Base-by-base conservation (phyloP, 1,284 basidiomycete genomes). In the Papiliotrema flavescens region DNA sequence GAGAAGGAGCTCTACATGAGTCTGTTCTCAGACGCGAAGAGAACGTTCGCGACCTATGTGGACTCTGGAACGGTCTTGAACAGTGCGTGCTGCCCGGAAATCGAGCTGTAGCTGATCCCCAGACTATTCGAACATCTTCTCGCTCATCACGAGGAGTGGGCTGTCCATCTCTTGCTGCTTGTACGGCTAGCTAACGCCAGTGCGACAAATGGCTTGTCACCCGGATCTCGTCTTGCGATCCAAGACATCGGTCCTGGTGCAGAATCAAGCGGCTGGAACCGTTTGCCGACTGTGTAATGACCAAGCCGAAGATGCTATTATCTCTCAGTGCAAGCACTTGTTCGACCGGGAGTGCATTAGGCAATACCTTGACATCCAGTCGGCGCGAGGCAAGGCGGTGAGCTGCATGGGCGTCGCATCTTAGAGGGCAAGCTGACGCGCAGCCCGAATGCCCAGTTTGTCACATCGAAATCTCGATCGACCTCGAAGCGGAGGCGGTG, bases 271-370 rank as follows among this genome's bases (percentile, higher is more conserved):
- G 13, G 84, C 89, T 41, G 85, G 85, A 7, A 87, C 87, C 0
- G 82, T 94, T 3, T 98, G 96, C 73, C 83, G 94, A 47, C 79
- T 99, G n/a, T 99, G 96, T 76, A 90, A 93, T 62, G 96, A 99
- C 63, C 83, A 96, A 69, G 75, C 92, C 0, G 96, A 98, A 76
- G 96, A 99, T 69, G 93, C 95, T 1, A 97, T 99, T 60, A 85
- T 90, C 66, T 87, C 91, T 28, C 88, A 86, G 62, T 99, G 96
- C 74, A 69, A 73, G 42, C 71, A 76, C 55, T 73, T 78, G n/a
- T 79, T 79, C 54, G 93, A 97, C 72, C 85, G 96, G 58, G 91
- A 95, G 72, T 99, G 96, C 68, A 94, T 98, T 70, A 86, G 84
- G 65, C 92, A 96, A 74, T 98, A 98, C 71, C 80, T 98, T 48